Base-by-base conservation (phyloP, 2,329 filamentous ascomycete species). In the Fusarium chlamydosporum region DNA sequence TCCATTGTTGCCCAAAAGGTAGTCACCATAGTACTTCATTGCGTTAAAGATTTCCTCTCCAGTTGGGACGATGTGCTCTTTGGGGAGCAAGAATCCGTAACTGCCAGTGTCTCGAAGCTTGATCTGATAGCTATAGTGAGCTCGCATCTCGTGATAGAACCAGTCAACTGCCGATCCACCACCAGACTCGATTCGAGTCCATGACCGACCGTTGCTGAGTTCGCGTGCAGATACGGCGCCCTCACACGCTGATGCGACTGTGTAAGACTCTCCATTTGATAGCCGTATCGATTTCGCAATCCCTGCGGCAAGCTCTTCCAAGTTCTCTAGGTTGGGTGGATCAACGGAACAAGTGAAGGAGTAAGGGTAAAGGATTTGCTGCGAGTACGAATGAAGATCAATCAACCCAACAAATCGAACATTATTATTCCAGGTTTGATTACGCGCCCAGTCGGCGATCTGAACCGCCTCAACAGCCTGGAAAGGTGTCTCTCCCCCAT, bases 321-420 rank as follows among this genome's bases (percentile, higher is more conserved):
- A 86, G 73, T 96, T 97, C 80, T 99, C 96, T 16, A 96, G 83
- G 37, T 94, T 94, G 0, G 95, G 94, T 13, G 96, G 95, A 29
- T 89, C 83, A 7, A 87, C 84, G 7, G 84, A 82, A 82, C 96
- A 99, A 13, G 92, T 92, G 80, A 93, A 97, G 7, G 92, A 90
- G 77, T 94, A 98, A 0, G 96, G 96, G 76, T 96, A 97, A 10
- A 98, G 85, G 23, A 99, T 91, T 79, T 97, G 92, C 80, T 99
- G 94, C 1, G 93, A 96, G 79, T 98, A 99, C 3, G 93, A 95
- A 79, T 99, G 96, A 27, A 98, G 84, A 77, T 99, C 96, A 43
- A 98, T 77, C 68, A 96, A 91, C 4, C 91, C 93, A n/a, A 94
- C 87, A 71, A 98, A 93, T 16, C 91, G 85, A 52, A 90, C 89